Evolutionary conservation across 208 protist genomes (phyloP), one percentile per base, ranked within the genome.

Genomic region (Crithidia bombi): DNA sequence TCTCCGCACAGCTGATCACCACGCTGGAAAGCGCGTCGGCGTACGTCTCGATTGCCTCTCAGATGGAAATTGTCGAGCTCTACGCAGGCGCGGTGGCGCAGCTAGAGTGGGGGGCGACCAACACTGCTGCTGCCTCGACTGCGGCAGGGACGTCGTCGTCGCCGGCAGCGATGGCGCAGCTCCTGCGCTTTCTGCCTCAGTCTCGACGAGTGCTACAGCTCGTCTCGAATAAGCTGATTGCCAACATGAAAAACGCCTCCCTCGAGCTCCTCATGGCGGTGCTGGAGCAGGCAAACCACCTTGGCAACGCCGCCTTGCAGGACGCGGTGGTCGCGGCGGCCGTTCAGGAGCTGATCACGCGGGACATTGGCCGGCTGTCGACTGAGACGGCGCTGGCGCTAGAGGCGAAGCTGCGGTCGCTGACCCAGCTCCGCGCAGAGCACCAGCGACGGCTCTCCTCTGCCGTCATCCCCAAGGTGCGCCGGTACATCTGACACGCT

Each of bases 321-420:
- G 86, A 96, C 57, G 84, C 86, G 3, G 77, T 81, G 15, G 82
- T 93, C 5, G 79, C 79, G 9, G 85, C 86, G 15, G 75, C 80
- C 10, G 74, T 96, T 58, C 79, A 83, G 51, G 87, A 92, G 71
- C 74, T 96, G 15, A 66, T 77, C 17, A 57, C 70, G 44, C 82
- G 82, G 10, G 77, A 89, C 28, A 66, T 77, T 19, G 54, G 76
- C 38, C 51, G 54, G 9, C 65, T 80, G 50, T 64, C 75, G 10
- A 44, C 61, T 12, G 74, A 78, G 33, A 75, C 82, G 5, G 69
- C 81, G 28, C 39, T 75, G 46, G 68, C 32, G 32, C 32, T 90
- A 49, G 78, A 66, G 41, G 52, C 57, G 55, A 58, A 59, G 54
- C 65, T 95, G 43, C 61, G 75, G 21, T 54, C 74, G 33, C 64